phyloP scores from a whole-genome alignment of 768 basidiomycete species.

The Serendipita vermifera region DNA sequence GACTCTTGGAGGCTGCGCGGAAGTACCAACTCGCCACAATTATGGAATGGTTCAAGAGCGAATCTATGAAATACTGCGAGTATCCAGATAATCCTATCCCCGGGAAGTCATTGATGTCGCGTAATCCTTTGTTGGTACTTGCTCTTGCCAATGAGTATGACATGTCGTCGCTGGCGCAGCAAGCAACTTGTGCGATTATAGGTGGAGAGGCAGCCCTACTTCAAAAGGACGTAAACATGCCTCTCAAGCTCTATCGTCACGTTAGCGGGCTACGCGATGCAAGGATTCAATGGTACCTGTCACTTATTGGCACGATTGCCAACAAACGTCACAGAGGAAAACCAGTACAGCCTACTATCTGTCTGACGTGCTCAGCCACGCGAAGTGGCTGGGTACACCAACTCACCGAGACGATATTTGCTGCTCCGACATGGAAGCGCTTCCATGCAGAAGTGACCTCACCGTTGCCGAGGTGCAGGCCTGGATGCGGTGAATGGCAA shows the following conservation, averaged over 20 bases:
- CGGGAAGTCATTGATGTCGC: not conserved
- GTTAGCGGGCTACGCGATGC: not conserved
- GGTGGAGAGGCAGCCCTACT: not conserved
- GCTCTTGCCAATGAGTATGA: not conserved
- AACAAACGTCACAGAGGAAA: not conserved
- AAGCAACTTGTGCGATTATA: not conserved
- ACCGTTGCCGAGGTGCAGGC: not conserved
- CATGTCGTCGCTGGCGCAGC: not conserved
- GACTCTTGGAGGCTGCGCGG: not conserved
- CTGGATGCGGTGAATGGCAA: not conserved
- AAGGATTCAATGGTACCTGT: not conserved
- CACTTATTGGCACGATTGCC: not conserved
- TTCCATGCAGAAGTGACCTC: not conserved
- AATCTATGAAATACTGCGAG: not conserved
- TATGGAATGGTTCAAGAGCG: not conserved
- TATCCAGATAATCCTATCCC: not conserved
- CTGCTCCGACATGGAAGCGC: not conserved
- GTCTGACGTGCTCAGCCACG: not conserved
- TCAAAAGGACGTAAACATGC: constrained; percentile 1
- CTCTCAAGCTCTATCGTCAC: not conserved
- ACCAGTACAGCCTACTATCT: not conserved
- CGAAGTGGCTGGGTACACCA: not conserved
- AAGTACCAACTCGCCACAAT: not conserved
- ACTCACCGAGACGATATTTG: not conserved
- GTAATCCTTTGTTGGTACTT: not conserved